A percentile compares a stretch with the other conserved stretches of the same genome.
Evolutionary conservation across 805 yeast genomes (phyloP).

Genomic region (Cyberlindnera saturnus): DNA sequence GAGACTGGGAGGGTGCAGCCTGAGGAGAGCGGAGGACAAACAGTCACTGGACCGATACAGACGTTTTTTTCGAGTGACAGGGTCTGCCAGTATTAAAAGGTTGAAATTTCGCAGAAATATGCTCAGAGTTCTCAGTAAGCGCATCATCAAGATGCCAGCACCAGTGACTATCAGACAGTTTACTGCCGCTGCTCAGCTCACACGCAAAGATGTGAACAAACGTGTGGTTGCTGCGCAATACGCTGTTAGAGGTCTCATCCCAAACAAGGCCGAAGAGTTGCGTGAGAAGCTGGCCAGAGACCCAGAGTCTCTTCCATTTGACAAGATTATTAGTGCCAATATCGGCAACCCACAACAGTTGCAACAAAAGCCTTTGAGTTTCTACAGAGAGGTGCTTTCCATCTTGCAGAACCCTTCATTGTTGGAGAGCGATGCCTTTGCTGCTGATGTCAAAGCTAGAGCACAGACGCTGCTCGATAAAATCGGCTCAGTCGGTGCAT

Average conservation of each 20-base stretch:
- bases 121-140: not conserved
- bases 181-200: conserved; percentile 29
- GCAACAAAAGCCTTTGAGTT: conserved; percentile 91
- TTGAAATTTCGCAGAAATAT: not conserved
- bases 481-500: conserved; percentile 88
- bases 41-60: no score
- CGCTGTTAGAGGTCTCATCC: conserved; percentile 93
- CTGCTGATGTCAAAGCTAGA: conserved; percentile 67
- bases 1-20: no score
- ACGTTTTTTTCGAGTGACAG: no score
- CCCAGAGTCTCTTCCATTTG: conserved; percentile 67
- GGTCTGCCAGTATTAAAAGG: no score
- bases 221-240: conserved; percentile 81
- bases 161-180: not conserved
- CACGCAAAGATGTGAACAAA: conserved; percentile 56
- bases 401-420: conserved; percentile 80
- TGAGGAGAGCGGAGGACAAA: no score
- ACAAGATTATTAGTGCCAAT: conserved; percentile 77
- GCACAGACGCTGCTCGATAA: conserved; percentile 55
- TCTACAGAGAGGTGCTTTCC: conserved; percentile 87
- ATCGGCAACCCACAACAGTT: conserved; percentile 98
- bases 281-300: conserved; percentile 46
- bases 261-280: conserved; percentile 88
- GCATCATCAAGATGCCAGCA: not conserved
- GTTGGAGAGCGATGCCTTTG: conserved; percentile 36